phyloP scores from a whole-genome alignment of 352 stramenopile genomes.

The Hyaloperonospora arabidopsidis region DNA sequence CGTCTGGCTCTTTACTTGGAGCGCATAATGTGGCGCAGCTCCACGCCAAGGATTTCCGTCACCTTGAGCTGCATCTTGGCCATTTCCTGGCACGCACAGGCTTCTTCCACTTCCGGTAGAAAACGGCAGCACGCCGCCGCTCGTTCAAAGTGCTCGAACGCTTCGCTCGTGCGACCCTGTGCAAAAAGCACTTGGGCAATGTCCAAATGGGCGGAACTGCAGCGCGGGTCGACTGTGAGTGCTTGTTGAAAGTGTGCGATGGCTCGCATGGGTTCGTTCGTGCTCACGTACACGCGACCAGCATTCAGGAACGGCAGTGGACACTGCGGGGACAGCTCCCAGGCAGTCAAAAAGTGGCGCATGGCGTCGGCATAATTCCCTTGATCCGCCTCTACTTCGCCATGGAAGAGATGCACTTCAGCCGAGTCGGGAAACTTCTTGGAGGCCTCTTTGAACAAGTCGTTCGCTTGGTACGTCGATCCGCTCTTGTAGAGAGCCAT shows the following conservation, averaged over 20 bases:
- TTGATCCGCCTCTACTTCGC: conserved; percentile 75
- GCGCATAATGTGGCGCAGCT: conserved; percentile 81
- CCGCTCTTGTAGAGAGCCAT: conserved; percentile 85
- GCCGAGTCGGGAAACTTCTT: conserved; percentile 57
- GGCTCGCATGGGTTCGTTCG: conserved; percentile 71
- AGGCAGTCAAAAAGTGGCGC: conserved; percentile 61
- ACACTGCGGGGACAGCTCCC: conserved; percentile 68
- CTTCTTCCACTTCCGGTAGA: conserved; percentile 76
- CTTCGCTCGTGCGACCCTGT: conserved; percentile 59
- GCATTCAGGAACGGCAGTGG: conserved; percentile 79
- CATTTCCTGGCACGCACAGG: conserved; percentile 67
- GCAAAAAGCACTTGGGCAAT: conserved; percentile 83
- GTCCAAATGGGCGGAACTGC: conserved; percentile 75
- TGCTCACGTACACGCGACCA: conserved; percentile 72
- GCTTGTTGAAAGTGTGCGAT: conserved; percentile 80
- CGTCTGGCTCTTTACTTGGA: conserved; percentile 36
- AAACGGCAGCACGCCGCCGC: conserved; percentile 71
- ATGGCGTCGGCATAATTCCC: conserved; percentile 77
- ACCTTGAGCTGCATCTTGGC: conserved; percentile 82
- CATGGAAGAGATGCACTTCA: conserved; percentile 77
- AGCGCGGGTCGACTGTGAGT: conserved; percentile 64
- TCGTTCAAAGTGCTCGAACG: conserved; percentile 67
- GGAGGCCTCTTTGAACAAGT: conserved; percentile 68
- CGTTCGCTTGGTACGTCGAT: conserved; percentile 71
- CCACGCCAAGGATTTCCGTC: conserved; percentile 77